Conservation (phyloP, 78 protist genomes). For the Dictyostelium citrinum region DNA sequence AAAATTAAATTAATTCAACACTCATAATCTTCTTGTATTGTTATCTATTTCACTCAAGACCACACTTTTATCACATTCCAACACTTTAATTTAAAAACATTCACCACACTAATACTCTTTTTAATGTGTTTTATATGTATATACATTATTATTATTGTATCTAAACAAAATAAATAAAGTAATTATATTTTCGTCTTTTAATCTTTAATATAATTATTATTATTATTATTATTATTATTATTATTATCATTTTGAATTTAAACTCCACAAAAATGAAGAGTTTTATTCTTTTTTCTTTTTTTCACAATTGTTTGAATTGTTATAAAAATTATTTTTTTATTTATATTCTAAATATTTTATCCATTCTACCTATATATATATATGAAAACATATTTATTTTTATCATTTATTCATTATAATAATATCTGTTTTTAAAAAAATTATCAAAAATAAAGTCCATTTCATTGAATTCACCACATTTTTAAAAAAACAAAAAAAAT, state of each 20-base stretch:
- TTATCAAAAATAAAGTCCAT: not conserved
- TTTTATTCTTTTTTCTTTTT: not conserved
- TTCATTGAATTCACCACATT: slow-evolving; percentile 2
- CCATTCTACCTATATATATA: not conserved
- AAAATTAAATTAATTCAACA: not conserved
- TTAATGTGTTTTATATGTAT: not conserved
- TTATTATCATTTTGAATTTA: not conserved
- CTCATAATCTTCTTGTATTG: not conserved
- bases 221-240: too few species aligned
- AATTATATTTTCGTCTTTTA: not conserved
- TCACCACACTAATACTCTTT: not conserved
- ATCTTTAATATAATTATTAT: not conserved
- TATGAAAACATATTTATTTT: not conserved
- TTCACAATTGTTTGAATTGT: not conserved
- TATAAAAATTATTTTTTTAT: not conserved
- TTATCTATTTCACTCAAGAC: not conserved
- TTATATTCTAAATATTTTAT: not conserved
- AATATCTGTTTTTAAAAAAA: not conserved
- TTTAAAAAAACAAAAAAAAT: not conserved
- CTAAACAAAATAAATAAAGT: not conserved
- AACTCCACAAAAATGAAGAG: slow-evolving; percentile 1
- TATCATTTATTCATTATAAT: not conserved
- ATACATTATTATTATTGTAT: not conserved
- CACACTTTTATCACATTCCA: not conserved
- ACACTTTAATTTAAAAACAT: too few species aligned